Conservation (phyloP, 192 early-diverging fungal genomes). For the Lunasporangiospora selenospora region DNA sequence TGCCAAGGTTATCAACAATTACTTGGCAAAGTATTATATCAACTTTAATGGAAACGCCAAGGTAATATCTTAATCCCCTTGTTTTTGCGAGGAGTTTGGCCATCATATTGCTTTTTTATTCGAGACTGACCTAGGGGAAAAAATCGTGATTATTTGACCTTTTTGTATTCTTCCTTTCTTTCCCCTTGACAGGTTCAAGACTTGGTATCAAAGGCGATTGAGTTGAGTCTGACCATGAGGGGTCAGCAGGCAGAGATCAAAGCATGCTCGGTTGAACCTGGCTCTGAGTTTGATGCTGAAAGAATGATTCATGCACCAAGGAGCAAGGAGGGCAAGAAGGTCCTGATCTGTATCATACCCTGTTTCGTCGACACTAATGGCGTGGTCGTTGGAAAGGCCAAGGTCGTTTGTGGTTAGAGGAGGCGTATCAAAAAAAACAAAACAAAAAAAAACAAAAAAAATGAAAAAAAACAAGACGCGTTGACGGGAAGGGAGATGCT, state of each 20-base stretch:
- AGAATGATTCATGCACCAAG: slow-evolving; percentile 44
- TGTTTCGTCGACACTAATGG: slow-evolving; percentile 48
- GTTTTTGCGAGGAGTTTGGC: no score
- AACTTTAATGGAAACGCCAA: slow-evolving; percentile 43
- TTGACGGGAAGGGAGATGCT: background rate
- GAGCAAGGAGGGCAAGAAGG: slow-evolving; percentile 44
- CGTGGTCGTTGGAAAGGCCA: slow-evolving; percentile 40
- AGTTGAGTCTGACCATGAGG: slow-evolving; percentile 51
- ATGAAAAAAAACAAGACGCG: background rate
- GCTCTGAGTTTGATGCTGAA: slow-evolving; percentile 29
- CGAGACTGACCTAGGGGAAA: no score
- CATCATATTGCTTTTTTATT: no score
- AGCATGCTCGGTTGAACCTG: slow-evolving; percentile 17
- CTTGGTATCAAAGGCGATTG: slow-evolving; percentile 48
- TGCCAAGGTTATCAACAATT: slow-evolving; percentile 24
- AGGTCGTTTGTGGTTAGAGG: slow-evolving; percentile 43
- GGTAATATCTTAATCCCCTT: no score
- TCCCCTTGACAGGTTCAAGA: slow-evolving; percentile 30
- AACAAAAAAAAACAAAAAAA: background rate
- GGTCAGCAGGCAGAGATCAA: slow-evolving; percentile 45
- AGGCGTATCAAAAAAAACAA: background rate
- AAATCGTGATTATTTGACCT: background rate
- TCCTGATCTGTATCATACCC: slow-evolving; percentile 40
- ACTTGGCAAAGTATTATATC: slow-evolving; percentile 39
- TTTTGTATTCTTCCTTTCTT: background rate